Evolutionary conservation across 345 rosid species (phyloP).

Genomic region (Eucalyptus polybractea): DNA sequence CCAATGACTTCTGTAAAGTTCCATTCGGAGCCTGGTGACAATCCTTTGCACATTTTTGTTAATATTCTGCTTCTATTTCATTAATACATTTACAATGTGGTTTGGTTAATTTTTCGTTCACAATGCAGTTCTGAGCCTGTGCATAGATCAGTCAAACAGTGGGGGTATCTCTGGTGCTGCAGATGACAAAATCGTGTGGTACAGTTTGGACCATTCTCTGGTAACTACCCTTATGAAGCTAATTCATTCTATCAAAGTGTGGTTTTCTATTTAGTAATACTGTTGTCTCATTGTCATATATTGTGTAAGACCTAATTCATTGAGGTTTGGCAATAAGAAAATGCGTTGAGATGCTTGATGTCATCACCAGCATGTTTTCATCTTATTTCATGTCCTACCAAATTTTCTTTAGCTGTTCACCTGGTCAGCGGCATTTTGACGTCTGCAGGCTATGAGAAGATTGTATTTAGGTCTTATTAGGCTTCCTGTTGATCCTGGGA

Average conservation of each 20-base stretch:
- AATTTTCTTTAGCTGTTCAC: background rate
- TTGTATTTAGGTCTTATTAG: background rate
- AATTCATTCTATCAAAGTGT: background rate
- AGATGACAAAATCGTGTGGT: slow-evolving; percentile 59
- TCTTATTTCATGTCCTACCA: background rate
- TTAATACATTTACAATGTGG: background rate
- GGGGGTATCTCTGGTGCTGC: slow-evolving; percentile 95
- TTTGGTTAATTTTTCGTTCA: background rate
- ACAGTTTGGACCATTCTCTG: slow-evolving; percentile 48
- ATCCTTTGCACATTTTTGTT: background rate
- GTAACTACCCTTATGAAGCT: slow-evolving; percentile 14
- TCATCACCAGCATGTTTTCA: background rate
- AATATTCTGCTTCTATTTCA: background rate
- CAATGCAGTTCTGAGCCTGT: slow-evolving; percentile 54
- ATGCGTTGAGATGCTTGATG: background rate
- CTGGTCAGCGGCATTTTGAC: background rate
- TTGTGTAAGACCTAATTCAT: background rate
- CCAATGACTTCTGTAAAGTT: slow-evolving; percentile 65
- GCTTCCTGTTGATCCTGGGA: background rate
- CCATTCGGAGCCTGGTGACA: slow-evolving; percentile 84
- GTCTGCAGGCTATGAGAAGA: background rate
- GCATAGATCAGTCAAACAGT: slow-evolving; percentile 45
- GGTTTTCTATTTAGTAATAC: background rate
- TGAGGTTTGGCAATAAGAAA: background rate
- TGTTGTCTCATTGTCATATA: background rate